Percentiles rank a stretch among this genome's conserved stretches.
phyloP scores from a whole-genome alignment of 192 early-diverging fungal genomes.

The Linderina pennispora region DNA sequence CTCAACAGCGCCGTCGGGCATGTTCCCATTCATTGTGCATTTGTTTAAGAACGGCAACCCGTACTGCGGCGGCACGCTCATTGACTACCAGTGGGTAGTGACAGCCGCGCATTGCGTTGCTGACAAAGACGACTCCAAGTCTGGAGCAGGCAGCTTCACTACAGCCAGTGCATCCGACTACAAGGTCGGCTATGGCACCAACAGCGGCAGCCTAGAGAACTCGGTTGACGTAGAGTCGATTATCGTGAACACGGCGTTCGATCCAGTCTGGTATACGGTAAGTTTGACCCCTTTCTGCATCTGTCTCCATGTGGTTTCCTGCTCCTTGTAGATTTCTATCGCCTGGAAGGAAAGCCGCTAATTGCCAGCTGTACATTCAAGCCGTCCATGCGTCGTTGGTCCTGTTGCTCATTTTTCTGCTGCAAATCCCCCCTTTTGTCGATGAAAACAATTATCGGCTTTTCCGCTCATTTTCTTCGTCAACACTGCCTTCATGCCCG shows the following conservation, averaged over 20 bases:
- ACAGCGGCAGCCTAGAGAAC: conserved; percentile 7
- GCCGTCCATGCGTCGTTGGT: too few relatives aligned
- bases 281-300: conserved; percentile 13
- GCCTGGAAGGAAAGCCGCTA: background rate
- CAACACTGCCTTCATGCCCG: too few relatives aligned
- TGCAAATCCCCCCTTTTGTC: background rate
- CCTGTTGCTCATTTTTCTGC: background rate
- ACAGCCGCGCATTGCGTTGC: conserved; percentile 49
- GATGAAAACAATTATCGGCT: too few relatives aligned
- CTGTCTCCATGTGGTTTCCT: conserved; percentile 1
- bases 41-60: conserved; percentile 32
- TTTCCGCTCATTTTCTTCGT: too few relatives aligned
- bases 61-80: conserved; percentile 35
- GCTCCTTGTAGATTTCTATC: background rate
- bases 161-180: conserved; percentile 3
- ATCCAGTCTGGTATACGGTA: conserved; percentile 40
- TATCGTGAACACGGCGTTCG: conserved; percentile 26
- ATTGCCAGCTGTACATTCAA: too few relatives aligned
- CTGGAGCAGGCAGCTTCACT: conserved; percentile 18
- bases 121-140: background rate
- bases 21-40: conserved; percentile 41
- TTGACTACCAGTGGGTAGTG: conserved; percentile 38
- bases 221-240: conserved; percentile 31
- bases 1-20: conserved; percentile 5
- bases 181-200: conserved; percentile 30